Percentiles rank a stretch among this genome's conserved stretches.
These are phyloP conservation scores for Fusarium solani-melongenae DNA, from an alignment of 2,329 filamentous ascomycete species.

Conservation along the genomic window DNA sequence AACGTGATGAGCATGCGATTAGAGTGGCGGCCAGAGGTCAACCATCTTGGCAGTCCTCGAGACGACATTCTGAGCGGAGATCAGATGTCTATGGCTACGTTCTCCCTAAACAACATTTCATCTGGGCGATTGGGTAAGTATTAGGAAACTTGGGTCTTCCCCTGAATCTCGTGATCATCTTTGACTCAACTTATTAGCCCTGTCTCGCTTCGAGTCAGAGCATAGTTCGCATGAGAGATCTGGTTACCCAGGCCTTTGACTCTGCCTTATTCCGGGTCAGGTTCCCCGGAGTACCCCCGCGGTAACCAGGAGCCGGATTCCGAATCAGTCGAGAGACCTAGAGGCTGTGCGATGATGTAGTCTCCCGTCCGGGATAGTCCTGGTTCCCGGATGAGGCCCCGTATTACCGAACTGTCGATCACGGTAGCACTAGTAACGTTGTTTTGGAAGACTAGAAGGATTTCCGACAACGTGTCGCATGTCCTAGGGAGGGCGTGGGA, in stretches of 20 bases:
- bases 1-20: neutral
- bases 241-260: neutral
- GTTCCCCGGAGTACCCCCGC: neutral
- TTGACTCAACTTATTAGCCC: neutral
- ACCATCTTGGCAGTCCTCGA: neutral
- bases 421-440: constrained; percentile 21
- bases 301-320: neutral
- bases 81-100: neutral
- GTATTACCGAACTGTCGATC: constrained; percentile 59
- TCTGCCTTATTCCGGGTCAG: neutral
- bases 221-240: neutral
- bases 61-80: neutral
- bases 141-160: neutral
- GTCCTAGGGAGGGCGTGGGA: constrained; percentile 21
- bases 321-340: neutral
- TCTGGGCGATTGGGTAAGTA: neutral
- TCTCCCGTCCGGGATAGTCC: neutral
- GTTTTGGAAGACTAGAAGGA: constrained; percentile 20
- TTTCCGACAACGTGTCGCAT: constrained; percentile 22
- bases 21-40: neutral
- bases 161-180: neutral
- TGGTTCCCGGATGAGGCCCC: neutral
- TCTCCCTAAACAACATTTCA: neutral
- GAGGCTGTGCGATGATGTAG: neutral
- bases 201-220: neutral